Evolutionary conservation across 371 early-diverging fungal genomes (phyloP).

Genomic region (Actinomortierella wolfii): DNA sequence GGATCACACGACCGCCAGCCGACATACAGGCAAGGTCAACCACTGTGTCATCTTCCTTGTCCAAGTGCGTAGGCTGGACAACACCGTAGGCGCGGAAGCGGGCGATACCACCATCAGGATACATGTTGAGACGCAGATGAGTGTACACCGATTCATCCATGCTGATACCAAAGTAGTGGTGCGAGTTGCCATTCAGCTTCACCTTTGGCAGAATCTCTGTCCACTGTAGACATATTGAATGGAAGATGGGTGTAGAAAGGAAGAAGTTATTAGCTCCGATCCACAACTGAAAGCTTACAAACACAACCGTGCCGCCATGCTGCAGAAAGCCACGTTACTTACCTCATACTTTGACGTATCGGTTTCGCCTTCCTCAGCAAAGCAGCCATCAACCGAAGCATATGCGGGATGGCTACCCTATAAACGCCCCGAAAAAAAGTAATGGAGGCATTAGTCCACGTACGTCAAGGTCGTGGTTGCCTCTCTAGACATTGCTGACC

Average conservation of each 20-base stretch:
- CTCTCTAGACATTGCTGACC: too few relatives aligned
- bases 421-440: background rate
- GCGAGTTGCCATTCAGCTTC: slow-evolving; percentile 64
- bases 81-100: background rate
- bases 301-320: too few relatives aligned
- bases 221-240: slow-evolving; percentile 57
- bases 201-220: slow-evolving; percentile 72
- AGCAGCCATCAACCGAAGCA: slow-evolving; percentile 39
- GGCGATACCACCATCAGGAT: slow-evolving; percentile 90
- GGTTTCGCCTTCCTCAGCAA: slow-evolving; percentile 23
- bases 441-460: background rate
- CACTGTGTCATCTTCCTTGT: slow-evolving; percentile 44
- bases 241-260: background rate
- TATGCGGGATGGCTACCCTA: slow-evolving; percentile 33
- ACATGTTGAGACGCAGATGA: slow-evolving; percentile 79
- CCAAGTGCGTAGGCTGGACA: background rate
- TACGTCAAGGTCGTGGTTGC: too few relatives aligned
- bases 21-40: slow-evolving; percentile 77
- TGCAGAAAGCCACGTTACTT: too few relatives aligned
- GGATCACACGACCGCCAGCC: slow-evolving; percentile 75
- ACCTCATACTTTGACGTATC: slow-evolving; percentile 18
- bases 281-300: background rate
- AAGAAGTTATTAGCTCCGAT: background rate
- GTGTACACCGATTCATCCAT: slow-evolving; percentile 55
- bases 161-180: slow-evolving; percentile 69